Base-by-base conservation (phyloP, 2,329 filamentous ascomycete genomes). In the Colletotrichum navitas region DNA sequence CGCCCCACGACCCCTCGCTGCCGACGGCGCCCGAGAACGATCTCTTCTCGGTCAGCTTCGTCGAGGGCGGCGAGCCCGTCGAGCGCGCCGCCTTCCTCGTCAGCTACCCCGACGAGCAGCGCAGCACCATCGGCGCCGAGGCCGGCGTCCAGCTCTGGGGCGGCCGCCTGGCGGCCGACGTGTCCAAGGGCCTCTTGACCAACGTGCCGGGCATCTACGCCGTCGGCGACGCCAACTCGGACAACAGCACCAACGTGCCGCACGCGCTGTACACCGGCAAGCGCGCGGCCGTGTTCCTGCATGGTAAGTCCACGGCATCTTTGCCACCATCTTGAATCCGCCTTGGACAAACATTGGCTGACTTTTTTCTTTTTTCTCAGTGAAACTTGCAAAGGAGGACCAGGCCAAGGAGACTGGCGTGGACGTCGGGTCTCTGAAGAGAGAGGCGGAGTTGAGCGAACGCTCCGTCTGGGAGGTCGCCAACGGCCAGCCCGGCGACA, bases 241-340 rank as follows among this genome's bases (percentile, higher is more conserved):
- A 90, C 64, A 85, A 86, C n/a, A 81, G 83, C 11, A 90, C 88
- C 3, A 91, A 91, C 73, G 85, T 91, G 0, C 88, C 88, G 0
- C 89, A 90, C 73, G 89, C 89, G 0, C 83, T 91, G 75, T 91
- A 82, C 75, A 86, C 81, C 16, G 89, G 88, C 3, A 91, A 91
- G 83, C 79, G 84, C 39, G 82, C 88, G 0, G 88, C 87, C 6
- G 88, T 91, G 1, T 88, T 80, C 60, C 70, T 89, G 5, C 89
- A 91, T 74, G 83, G 88, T 89, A 76, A 81, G 86, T 80, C 18
- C 7, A 6, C 29, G 45, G 26, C 6, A 3, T 11, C 21, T 16
- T 2, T 45, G n/a, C 18, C 18, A 26, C 32, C 5, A 24, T 41
- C 16, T 21, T 14, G 2, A 18, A 21, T n/a, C 2, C 3, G 2